Evolutionary conservation across 2,329 filamentous ascomycete genomes (phyloP).

Genomic region (Cercospora citrullina): DNA sequence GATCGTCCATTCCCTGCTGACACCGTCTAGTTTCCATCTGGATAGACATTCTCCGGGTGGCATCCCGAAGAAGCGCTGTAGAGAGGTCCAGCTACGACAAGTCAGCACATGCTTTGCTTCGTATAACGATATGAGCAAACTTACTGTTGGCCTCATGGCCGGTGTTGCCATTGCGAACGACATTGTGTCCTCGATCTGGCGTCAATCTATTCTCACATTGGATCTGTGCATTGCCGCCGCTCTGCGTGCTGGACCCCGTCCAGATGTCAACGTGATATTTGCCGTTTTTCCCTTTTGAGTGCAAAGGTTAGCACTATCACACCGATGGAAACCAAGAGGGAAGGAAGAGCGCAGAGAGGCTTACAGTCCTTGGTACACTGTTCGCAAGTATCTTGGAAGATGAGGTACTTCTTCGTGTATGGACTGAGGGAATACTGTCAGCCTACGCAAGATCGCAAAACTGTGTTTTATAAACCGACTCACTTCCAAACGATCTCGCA

Average conservation of each 20-base stretch:
- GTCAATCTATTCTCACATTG: not conserved
- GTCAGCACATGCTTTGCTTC: not conserved
- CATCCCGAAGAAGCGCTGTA: not conserved
- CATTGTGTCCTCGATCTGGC: not conserved
- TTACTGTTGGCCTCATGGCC: not conserved
- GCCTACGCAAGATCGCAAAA: not conserved
- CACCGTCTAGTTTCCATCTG: not conserved
- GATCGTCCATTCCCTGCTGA: not conserved
- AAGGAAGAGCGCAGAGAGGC: too few relatives aligned
- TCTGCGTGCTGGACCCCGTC: not conserved
- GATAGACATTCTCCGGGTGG: not conserved
- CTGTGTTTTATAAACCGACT: not conserved
- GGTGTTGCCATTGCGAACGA: not conserved
- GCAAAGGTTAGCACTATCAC: not conserved
- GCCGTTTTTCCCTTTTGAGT: not conserved
- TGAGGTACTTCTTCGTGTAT: slow-evolving; percentile 1
- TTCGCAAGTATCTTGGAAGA: not conserved
- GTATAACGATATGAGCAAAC: not conserved
- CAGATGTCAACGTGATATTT: not conserved
- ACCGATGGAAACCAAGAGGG: too few relatives aligned
- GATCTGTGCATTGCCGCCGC: not conserved
- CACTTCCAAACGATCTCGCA: slow-evolving; percentile 49
- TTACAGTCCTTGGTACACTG: not conserved
- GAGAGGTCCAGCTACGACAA: not conserved
- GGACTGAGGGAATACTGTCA: not conserved